These are phyloP conservation scores for Salvia splendens DNA, from an alignment of 257 asterid genomes.

Conservation along the genomic window DNA sequence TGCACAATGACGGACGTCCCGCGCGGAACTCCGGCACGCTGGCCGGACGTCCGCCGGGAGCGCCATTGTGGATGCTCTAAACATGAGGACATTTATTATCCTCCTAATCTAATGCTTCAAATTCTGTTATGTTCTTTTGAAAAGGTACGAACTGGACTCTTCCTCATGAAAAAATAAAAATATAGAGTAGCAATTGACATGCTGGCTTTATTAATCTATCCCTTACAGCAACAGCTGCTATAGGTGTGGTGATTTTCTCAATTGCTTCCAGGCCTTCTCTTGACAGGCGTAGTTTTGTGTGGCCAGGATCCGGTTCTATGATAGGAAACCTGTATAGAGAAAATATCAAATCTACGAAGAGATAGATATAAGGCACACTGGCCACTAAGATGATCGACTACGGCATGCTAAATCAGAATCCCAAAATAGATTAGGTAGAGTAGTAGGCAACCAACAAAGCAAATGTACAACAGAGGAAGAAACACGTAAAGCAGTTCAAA, in stretches of 20 bases:
- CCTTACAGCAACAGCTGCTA: conserved; percentile 95
- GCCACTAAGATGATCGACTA: conserved; percentile 19
- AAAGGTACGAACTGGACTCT: conserved; percentile 7
- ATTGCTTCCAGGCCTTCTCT: conserved; percentile 91
- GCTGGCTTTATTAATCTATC: conserved; percentile 27
- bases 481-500: conserved; percentile 17
- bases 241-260: conserved; percentile 79
- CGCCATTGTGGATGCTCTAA: too few relatives aligned
- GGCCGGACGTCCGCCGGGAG: too few relatives aligned
- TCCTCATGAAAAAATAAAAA: conserved; percentile 8
- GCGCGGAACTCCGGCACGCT: too few relatives aligned
- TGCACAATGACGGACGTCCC: too few relatives aligned
- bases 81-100: background rate
- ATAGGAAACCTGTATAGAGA: conserved; percentile 74
- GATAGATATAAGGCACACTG: conserved; percentile 7
- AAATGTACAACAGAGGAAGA: conserved; percentile 4
- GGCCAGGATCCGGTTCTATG: conserved; percentile 94
- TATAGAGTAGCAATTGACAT: conserved; percentile 18
- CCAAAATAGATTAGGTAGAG: background rate
- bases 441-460: background rate
- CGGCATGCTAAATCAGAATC: background rate
- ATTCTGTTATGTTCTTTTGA: conserved; percentile 14
- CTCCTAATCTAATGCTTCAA: background rate
- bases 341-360: conserved; percentile 19
- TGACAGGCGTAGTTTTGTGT: conserved; percentile 87